phyloP scores from a whole-genome alignment of 768 basidiomycete genomes.

The Macrocybe gigantea region DNA sequence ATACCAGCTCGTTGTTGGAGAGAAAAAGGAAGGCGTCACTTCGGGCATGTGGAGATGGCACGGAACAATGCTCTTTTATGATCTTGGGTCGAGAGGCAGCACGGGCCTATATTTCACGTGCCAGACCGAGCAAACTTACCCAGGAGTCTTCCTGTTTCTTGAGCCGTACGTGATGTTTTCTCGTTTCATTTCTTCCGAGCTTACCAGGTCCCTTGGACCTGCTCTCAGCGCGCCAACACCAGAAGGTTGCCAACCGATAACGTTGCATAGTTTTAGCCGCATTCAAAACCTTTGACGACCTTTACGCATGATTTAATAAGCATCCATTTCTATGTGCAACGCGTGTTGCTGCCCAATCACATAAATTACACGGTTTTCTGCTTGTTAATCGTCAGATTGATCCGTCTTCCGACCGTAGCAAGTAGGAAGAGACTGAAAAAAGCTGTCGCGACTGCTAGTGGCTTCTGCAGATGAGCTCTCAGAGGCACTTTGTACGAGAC shows the following conservation, averaged over 20 bases:
- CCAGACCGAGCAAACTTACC: slow-evolving; percentile 23
- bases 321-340: too few species aligned
- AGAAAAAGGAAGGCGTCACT: slow-evolving; percentile 30
- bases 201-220: neutral
- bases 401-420: slow-evolving; percentile 35
- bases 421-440: slow-evolving; percentile 62
- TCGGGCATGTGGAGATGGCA: slow-evolving; percentile 49
- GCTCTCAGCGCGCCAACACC: slow-evolving; percentile 28
- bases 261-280: slow-evolving; percentile 29
- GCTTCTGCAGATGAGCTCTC: slow-evolving; percentile 83
- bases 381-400: slow-evolving; percentile 44
- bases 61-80: slow-evolving; percentile 50
- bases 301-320: too few species aligned
- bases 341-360: too few species aligned
- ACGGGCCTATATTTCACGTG: slow-evolving; percentile 41
- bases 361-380: slow-evolving; percentile 5
- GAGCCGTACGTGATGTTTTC: slow-evolving; percentile 29
- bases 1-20: slow-evolving; percentile 41
- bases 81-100: slow-evolving; percentile 34
- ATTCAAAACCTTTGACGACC: neutral
- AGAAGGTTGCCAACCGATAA: slow-evolving; percentile 26
- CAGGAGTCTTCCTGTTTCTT: slow-evolving; percentile 46
- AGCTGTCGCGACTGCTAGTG: slow-evolving; percentile 67
- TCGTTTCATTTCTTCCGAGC: too few species aligned
- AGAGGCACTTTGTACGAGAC: slow-evolving; percentile 83